phyloP scores from a whole-genome alignment of 306 rosid genomes.

The Gillenia trifoliata region DNA sequence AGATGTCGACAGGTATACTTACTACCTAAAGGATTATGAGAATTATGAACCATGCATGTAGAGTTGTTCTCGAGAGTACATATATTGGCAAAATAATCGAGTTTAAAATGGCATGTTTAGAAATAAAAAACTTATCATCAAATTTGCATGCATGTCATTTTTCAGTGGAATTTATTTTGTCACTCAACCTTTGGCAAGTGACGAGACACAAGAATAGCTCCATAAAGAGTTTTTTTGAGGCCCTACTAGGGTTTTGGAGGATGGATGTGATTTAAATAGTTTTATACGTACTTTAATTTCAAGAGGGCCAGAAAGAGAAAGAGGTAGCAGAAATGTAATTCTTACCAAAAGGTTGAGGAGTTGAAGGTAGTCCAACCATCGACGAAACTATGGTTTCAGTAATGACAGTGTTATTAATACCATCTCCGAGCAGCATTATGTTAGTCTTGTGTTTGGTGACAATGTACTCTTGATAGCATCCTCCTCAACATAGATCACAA shows the following conservation, averaged over 20 bases:
- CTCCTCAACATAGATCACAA: constrained; percentile 52
- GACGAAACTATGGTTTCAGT: constrained; percentile 52
- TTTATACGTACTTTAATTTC: not conserved
- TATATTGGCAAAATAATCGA: not conserved
- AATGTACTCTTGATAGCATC: constrained; percentile 55
- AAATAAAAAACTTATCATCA: not conserved
- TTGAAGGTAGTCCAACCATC: constrained; percentile 80
- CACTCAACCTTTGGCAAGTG: not conserved
- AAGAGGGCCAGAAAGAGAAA: not conserved
- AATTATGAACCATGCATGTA: not conserved
- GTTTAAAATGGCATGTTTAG: not conserved
- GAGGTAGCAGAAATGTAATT: not conserved
- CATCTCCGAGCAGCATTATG: constrained; percentile 70
- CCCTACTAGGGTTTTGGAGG: not conserved
- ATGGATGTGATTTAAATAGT: not conserved
- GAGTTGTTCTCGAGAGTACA: not conserved
- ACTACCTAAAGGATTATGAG: no score
- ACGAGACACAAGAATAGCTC: not conserved
- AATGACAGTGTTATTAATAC: constrained; percentile 56
- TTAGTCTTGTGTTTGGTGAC: constrained; percentile 47
- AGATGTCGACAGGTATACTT: no score
- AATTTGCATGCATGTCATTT: not conserved
- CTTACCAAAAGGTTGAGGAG: constrained; percentile 71
- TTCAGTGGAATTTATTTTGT: not conserved
- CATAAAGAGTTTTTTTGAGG: not conserved